phyloP scores from a whole-genome alignment of 2,329 filamentous ascomycete genomes.

The Cladosporium sp. region DNA sequence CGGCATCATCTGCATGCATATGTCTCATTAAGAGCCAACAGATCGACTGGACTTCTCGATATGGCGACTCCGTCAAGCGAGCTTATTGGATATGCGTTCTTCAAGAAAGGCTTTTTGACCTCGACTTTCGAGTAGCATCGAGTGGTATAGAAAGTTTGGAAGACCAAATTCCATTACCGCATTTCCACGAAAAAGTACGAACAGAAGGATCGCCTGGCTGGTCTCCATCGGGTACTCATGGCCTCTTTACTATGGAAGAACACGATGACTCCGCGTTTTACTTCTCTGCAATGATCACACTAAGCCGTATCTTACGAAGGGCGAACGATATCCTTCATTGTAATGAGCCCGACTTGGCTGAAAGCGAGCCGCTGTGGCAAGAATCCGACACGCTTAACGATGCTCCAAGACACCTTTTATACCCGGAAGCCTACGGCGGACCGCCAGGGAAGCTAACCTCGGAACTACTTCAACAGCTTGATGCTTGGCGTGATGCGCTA shows the following conservation, averaged over 20 bases:
- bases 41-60: constrained; percentile 44
- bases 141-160: constrained; percentile 53
- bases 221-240: background rate
- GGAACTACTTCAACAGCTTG: constrained; percentile 51
- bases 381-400: background rate
- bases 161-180: constrained; percentile 49
- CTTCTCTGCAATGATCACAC: constrained; percentile 29
- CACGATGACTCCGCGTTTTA: too few species aligned
- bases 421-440: constrained; percentile 31
- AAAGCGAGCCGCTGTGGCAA: constrained; percentile 40
- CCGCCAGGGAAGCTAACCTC: constrained; percentile 43
- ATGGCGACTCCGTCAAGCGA: constrained; percentile 49
- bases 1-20: constrained; percentile 56
- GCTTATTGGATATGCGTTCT: constrained; percentile 56
- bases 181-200: background rate
- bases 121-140: constrained; percentile 55
- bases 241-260: constrained; percentile 38
- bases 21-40: constrained; percentile 48
- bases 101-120: constrained; percentile 45
- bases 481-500: constrained; percentile 55
- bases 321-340: constrained; percentile 49
- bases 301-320: constrained; percentile 37
- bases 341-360: constrained; percentile 49
- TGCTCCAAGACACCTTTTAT: constrained; percentile 22
- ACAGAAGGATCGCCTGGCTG: constrained; percentile 37